Evolutionary conservation across 192 early-diverging fungal species (phyloP).

Genomic region (Gryganskiella cystojenkinii): DNA sequence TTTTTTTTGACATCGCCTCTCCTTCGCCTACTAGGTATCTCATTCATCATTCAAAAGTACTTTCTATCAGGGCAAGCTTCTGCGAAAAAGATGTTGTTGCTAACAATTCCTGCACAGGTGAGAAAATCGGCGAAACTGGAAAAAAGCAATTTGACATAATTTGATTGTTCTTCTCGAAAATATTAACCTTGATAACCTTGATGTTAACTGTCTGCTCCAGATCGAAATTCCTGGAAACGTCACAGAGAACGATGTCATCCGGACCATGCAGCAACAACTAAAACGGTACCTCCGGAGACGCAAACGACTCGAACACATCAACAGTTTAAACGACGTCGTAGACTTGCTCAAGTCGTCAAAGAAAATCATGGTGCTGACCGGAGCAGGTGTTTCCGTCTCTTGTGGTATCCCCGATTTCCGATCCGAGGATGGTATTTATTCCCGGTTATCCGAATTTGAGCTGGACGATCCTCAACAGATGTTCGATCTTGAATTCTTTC

Average conservation of each 20-base stretch:
- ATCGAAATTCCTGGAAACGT: conserved; percentile 55
- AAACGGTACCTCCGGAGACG: conserved; percentile 67
- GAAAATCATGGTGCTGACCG: conserved; percentile 92
- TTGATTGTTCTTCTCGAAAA: background rate
- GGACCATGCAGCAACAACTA: conserved; percentile 67
- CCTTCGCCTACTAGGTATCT: conserved; percentile 10
- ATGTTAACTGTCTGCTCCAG: conserved; percentile 18
- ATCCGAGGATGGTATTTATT: conserved; percentile 93
- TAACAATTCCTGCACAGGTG: conserved; percentile 20
- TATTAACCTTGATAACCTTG: conserved; percentile 7
- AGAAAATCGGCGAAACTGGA: background rate
- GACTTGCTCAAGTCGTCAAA: conserved; percentile 63
- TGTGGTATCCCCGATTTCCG: conserved; percentile 98
- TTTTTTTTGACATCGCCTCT: background rate
- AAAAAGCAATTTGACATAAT: background rate
- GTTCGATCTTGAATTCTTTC: conserved; percentile 96
- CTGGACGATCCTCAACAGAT: conserved; percentile 94
- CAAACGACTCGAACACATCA: conserved; percentile 62
- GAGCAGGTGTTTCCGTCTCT: conserved; percentile 92
- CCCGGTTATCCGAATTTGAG: conserved; percentile 86
- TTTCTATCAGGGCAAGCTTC: conserved; percentile 15
- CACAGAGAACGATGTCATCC: conserved; percentile 69
- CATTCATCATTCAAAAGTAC: conserved; percentile 34
- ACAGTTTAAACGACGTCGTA: conserved; percentile 74
- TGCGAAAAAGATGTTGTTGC: conserved; percentile 35